Evolutionary conservation across 83 land plant species (phyloP), one percentile per base, ranked within the genome.

Genomic region (Thuja plicata): DNA sequence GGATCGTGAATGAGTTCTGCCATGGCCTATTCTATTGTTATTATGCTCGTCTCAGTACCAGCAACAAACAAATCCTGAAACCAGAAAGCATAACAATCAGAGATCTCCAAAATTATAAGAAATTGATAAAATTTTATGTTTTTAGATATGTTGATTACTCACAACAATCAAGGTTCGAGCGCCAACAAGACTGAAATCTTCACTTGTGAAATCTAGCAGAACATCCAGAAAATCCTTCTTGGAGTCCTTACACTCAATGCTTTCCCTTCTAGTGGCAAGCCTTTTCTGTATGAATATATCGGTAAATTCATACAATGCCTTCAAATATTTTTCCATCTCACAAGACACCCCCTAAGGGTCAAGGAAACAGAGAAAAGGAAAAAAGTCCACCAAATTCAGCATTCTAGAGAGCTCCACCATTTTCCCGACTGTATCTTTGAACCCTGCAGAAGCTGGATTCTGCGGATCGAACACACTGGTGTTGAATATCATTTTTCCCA

Each of bases 271-370:
- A 2, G 40, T 2, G 2, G 40, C 40, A 38, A 71, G 8, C 35
- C 76, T 27, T 1, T 30, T 30, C 12, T 71, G 12, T n/a, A 71
- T 30, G 76, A 71, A 71, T 4, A 27, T 1, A 71, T 30, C 76
- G 35, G 0, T n/a, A 8, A 71, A 71, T 3, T 43, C 45, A 43
- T 43, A 43, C 45, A 43, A 3, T 3, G 45, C 45, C 45, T 71
- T 27, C 35, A 30, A 71, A 71, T n/a, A 11, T 10, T 7, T 71
- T 0, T 0, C 78, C 21, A 88, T 90, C 32, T 88, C 84, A 84
- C 89, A 87, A 50, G 87, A 87, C 5, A 90, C 71, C 0, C 94
- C 93, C 87, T 91, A 91, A 0, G 90, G 91, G 40, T 85, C 87
- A 27, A 85, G 37, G 16, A 34, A 52, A 27, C 37, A 16, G 16